These are phyloP conservation scores for Auriscalpium microsporum DNA, from an alignment of 768 basidiomycete genomes.

Conservation along the genomic window DNA sequence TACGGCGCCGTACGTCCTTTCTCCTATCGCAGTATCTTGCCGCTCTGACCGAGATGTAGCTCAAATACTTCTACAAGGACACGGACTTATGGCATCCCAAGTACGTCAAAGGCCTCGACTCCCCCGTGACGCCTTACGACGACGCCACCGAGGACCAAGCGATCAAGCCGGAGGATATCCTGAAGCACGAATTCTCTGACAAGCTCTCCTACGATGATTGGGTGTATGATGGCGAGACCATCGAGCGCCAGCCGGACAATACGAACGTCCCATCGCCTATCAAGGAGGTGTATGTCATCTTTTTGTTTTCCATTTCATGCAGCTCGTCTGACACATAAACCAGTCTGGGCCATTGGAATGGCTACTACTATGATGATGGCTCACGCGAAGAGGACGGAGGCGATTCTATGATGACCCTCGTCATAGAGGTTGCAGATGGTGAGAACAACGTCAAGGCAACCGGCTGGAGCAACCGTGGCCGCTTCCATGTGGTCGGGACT, in stretches of 20 bases:
- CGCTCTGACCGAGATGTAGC: neutral
- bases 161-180: neutral
- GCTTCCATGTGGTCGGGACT: neutral
- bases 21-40: neutral
- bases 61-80: neutral
- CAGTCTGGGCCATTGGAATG: too few relatives aligned
- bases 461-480: neutral
- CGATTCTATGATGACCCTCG: neutral
- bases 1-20: slow-evolving; percentile 12
- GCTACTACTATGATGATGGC: slow-evolving; percentile 4
- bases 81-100: neutral
- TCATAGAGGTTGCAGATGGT: neutral
- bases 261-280: too few relatives aligned
- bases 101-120: neutral
- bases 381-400: neutral
- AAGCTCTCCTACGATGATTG: neutral
- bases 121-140: neutral
- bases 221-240: slow-evolving; percentile 7
- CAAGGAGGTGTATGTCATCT: too few relatives aligned
- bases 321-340: too few relatives aligned
- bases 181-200: neutral
- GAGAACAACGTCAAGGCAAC: slow-evolving; percentile 1
- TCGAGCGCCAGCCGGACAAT: too few relatives aligned
- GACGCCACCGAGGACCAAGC: slow-evolving; percentile 2
- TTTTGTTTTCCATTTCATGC: too few relatives aligned